phyloP scores from a whole-genome alignment of 768 basidiomycete species.

The Filobasidium wieringae region DNA sequence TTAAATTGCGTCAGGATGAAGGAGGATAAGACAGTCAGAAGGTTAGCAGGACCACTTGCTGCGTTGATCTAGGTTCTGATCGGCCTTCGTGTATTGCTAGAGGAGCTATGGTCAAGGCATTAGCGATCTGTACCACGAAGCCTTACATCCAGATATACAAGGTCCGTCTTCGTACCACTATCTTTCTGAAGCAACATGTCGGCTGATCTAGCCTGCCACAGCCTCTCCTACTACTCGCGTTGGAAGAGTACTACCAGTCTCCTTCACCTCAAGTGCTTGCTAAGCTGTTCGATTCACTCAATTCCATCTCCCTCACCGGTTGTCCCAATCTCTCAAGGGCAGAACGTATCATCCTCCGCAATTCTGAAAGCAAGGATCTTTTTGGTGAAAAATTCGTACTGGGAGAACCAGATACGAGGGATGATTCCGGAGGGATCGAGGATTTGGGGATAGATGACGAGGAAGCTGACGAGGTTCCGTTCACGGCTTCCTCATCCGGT shows the following conservation, averaged over 20 bases:
- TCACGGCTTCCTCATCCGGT: background rate
- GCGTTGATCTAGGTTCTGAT: background rate
- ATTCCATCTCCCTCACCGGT: slow-evolving; percentile 72
- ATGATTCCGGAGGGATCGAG: background rate
- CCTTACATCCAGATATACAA: slow-evolving; percentile 95
- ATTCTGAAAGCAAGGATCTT: slow-evolving; percentile 80
- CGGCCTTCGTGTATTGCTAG: slow-evolving; percentile 41
- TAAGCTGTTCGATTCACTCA: slow-evolving; percentile 82
- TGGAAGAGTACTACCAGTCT: slow-evolving; percentile 84
- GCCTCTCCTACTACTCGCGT: slow-evolving; percentile 84
- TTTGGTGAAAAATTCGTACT: slow-evolving; percentile 72
- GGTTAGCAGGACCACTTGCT: slow-evolving; percentile 44
- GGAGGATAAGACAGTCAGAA: slow-evolving; percentile 67
- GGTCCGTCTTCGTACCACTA: slow-evolving; percentile 41
- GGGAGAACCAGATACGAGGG: background rate
- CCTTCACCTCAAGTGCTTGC: slow-evolving; percentile 84
- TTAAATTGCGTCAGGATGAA: slow-evolving; percentile 84
- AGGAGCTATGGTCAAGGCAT: slow-evolving; percentile 84
- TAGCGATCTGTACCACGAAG: slow-evolving; percentile 85
- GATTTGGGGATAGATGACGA: background rate
- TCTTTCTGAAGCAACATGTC: background rate
- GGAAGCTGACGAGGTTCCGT: background rate
- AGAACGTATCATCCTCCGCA: slow-evolving; percentile 81
- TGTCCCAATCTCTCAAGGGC: slow-evolving; percentile 64
- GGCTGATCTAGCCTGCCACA: slow-evolving; percentile 33